Base-by-base conservation (phyloP, 257 asterid genomes). In the Nicotiana tomentosiformis region DNA sequence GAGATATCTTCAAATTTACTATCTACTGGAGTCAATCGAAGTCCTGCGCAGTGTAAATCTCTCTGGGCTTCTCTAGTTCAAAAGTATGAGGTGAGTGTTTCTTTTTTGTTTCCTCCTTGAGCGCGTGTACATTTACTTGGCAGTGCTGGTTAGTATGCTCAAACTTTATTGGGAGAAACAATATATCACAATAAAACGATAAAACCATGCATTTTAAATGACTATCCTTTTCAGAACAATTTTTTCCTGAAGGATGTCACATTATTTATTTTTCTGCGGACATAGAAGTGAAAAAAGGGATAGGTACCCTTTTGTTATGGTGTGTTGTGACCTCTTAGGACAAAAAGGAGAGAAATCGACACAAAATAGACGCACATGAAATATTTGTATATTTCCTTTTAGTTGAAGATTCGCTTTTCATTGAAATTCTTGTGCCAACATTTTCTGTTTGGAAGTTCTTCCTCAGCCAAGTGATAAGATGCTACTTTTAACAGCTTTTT, bases 61-160 rank as follows among this genome's bases (percentile, higher is more conserved):
- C 92, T 94, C 39, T 96, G 99, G 99, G 87, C 98, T 77, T 96
- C 99, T 82, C 91, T 96, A 79, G 92, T 96, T 87, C 98, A 92
- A 88, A 94, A 93, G 92, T 92, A 96, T 15, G 98, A 93, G 97
- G 99, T 93, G 77, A 0, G 93, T 85, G 84, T 65, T 86, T 81
- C 2, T 77, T 67, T 66, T 57, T 33, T 32, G 62, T 51, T 16
- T 76, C 49, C 64, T 76, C 29, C 64, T 51, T 51, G 46, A 76
- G 64, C 10, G 11, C 20, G 23, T 51, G 16, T 16, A 29, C 49
- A 32, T 79, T 56, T 77, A 6, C 57, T 82, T 62, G 78, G 37
- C 15, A 62, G 61, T 29, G 23, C 68, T 77, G 37, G 30, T 26
- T 76, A 58, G 66, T 77, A 61, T 61, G 82, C 46, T 11, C 60